Percentiles rank a stretch among this genome's conserved stretches.
Evolutionary conservation across 2,329 filamentous ascomycete genomes (phyloP).

Genomic region (Nemania sp.): DNA sequence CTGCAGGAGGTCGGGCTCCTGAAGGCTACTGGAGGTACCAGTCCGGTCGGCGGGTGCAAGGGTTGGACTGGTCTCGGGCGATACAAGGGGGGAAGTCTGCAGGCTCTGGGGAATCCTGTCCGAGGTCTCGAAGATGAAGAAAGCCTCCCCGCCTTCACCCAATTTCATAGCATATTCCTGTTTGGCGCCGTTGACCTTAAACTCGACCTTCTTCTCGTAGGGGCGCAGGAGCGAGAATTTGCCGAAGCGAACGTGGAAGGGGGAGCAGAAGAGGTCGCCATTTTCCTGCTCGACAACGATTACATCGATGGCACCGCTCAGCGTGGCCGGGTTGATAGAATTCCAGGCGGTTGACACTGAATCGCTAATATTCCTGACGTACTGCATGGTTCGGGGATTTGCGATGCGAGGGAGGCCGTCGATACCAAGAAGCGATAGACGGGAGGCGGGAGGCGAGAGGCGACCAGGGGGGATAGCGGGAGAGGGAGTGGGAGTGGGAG

Average conservation of each 20-base stretch:
- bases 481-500: neutral
- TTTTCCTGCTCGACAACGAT: slow-evolving; percentile 98
- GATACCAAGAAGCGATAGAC: slow-evolving; percentile 3
- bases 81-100: slow-evolving; percentile 94
- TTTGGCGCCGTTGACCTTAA: slow-evolving; percentile 90
- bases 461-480: neutral
- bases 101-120: slow-evolving; percentile 91
- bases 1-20: slow-evolving; percentile 77
- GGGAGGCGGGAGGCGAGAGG: neutral
- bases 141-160: slow-evolving; percentile 95
- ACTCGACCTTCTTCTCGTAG: slow-evolving; percentile 99
- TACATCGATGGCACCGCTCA: slow-evolving; percentile 98
- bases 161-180: slow-evolving; percentile 98
- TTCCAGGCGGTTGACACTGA: slow-evolving; percentile 99
- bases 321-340: slow-evolving; percentile 96
- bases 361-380: slow-evolving; percentile 94
- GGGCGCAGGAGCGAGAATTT: slow-evolving; percentile 97
- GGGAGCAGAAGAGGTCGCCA: slow-evolving; percentile 88
- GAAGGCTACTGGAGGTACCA: slow-evolving; percentile 58
- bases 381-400: slow-evolving; percentile 77
- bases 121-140: slow-evolving; percentile 97
- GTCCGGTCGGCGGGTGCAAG: slow-evolving; percentile 62
- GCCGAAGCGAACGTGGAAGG: slow-evolving; percentile 98
- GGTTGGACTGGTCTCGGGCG: slow-evolving; percentile 87
- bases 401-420: slow-evolving; percentile 1